Evolutionary conservation across 2,329 filamentous ascomycete species (phyloP), one percentile per base, ranked within the genome.

Genomic region (Fusarium sp.): DNA sequence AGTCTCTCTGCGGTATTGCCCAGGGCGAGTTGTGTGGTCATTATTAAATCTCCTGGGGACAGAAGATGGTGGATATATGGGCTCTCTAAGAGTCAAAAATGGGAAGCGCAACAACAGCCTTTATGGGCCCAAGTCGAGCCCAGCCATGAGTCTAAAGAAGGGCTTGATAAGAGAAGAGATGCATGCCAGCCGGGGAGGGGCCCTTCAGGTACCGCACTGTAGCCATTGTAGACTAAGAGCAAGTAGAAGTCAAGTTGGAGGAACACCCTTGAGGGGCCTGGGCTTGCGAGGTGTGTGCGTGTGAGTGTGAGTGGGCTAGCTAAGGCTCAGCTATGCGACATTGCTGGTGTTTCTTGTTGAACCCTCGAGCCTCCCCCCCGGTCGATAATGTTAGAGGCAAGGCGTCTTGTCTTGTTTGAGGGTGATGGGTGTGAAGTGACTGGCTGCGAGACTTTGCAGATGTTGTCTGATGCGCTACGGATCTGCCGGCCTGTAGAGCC

Each of bases 1-100:
- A 43, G 44, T 70, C 62, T 66, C 47, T 68, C 67, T 51, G 46
- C 45, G 33, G 49, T 40, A 62, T 32, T 17, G 44, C 56, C 72
- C 67, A 66, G 68, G 44, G 60, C 41, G 20, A 73, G 35, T 56
- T 68, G 66, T 47, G 59, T 52, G 67, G 60, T 73, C 72, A 74
- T 74, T 45, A 67, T 73, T 67, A 60, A 60, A 62, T 43, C 25
- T 51, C 41, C 10, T 10, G 9, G 27, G 27, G 41, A 48, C 30
- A 27, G 30, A 17, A 50, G 25, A 44, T 23, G 48, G 49, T 46
- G 33, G 37, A 10, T 30, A 57, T 27, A 57, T 27, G 56, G 40
- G 55, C 48, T 71, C 55, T 68, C 67, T 69, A 11, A 30, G 27
- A 69, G 57, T 58, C 53, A 44, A 51, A 48, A n/a, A 47, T 37